Base-by-base conservation (phyloP, 2,329 filamentous ascomycete species). In the Thielaviopsis musarum region DNA sequence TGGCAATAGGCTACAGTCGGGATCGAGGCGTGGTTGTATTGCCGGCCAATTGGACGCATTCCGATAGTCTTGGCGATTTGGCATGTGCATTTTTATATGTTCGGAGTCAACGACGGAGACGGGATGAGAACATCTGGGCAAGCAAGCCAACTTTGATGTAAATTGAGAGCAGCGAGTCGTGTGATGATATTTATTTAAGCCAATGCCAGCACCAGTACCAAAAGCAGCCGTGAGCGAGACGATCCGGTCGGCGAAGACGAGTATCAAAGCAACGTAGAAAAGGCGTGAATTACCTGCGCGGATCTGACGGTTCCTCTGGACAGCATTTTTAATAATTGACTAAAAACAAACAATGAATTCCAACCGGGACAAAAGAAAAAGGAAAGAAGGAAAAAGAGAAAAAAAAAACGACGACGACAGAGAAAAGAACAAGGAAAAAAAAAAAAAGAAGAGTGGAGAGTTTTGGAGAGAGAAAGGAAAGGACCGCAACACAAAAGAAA, bases 301-400 rank as follows among this genome's bases (percentile, higher is more conserved):
- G 77, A 72, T 70, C 77, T 70, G 65, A 75, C 65, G 68, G 79
- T 77, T 72, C 75, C 76, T 72, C 78, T 77, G 70, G 79, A 81
- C 71, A 82, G 69, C 79, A 82, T 82, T 64, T 67, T 77, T 53
- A 22, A 54, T 21, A 56, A 41, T 58, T 49, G 51, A 30, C 48
- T 58, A 34, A 58, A 57, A 58, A 52, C 24, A 58, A 54, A 57
- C 30, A 55, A 54, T 22, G 49, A 57, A 22, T 49, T 52, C 17
- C n/a, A 56, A 59, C 22, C 21, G 21, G 41, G 56, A 51, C 28
- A 63, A 54, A 57, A 52, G 59, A 54, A 28, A 54, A 26, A 34
- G 17, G 48, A 57, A 62, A 60, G 49, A 48, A 54, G 52, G 61
- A 52, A 62, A 62, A 62, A 59, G 59, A 63, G 58, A 61, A 38